Conservation (phyloP, 495 filamentous ascomycete genomes). For the Parachaetomium inaequale region DNA sequence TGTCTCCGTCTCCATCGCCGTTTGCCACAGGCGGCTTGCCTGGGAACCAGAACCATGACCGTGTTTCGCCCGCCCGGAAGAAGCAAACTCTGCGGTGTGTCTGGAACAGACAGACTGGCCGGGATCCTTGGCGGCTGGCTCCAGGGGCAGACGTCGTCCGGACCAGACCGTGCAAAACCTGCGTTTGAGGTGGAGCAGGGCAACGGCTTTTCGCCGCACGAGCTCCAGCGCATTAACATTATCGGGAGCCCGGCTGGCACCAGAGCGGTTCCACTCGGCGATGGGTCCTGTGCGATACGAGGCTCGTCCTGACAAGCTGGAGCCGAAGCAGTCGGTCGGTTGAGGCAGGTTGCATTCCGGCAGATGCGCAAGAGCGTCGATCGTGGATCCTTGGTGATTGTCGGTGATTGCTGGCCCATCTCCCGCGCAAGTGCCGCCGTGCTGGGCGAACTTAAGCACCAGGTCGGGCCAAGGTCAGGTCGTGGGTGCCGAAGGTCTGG, state of each 20-base stretch:
- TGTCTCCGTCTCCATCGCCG: neutral
- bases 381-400: neutral
- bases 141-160: neutral
- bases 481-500: too few species aligned
- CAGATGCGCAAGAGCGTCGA: neutral
- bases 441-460: too few species aligned
- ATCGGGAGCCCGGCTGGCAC: neutral
- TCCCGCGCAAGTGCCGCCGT: neutral
- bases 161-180: slow-evolving; percentile 2
- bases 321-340: neutral
- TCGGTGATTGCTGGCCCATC: neutral
- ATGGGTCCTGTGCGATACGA: slow-evolving; percentile 8
- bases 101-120: neutral
- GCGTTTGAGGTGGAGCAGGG: slow-evolving; percentile 3
- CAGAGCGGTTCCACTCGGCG: neutral
- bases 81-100: neutral
- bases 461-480: too few species aligned
- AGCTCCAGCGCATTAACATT: neutral
- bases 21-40: neutral
- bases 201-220: slow-evolving; percentile 6
- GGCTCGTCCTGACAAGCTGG: neutral
- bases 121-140: neutral
- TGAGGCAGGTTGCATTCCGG: neutral
- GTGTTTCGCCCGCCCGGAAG: neutral
- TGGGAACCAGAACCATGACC: neutral